Conservation (phyloP, 1,284 basidiomycete genomes). For the Pisolithus thermaeus region DNA sequence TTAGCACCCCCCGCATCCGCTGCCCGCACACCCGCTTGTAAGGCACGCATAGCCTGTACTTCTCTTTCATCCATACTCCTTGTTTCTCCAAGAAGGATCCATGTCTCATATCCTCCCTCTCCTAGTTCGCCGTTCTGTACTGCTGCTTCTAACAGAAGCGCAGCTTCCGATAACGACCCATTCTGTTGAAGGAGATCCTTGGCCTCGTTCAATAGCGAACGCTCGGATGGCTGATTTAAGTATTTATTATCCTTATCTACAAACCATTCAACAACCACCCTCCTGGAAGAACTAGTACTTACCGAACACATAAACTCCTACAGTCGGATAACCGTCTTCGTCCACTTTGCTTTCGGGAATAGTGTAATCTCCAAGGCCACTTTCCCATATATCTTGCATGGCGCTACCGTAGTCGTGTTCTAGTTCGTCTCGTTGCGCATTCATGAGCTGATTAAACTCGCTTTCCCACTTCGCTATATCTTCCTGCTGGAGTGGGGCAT, state of each 20-base stretch:
- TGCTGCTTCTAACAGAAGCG: constrained; percentile 81
- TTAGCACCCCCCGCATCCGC: constrained; percentile 59
- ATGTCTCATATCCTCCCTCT: constrained; percentile 82
- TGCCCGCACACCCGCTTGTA: constrained; percentile 60
- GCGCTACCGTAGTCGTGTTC: constrained; percentile 53
- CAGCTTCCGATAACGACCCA: constrained; percentile 82
- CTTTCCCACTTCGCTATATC: constrained; percentile 85
- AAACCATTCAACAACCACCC: constrained; percentile 7
- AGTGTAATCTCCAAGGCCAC: constrained; percentile 39
- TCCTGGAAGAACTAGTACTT: constrained; percentile 19
- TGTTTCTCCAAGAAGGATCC: constrained; percentile 91
- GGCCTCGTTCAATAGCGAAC: constrained; percentile 61
- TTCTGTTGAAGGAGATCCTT: constrained; percentile 73
- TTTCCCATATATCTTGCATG: constrained; percentile 62
- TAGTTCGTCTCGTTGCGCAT: constrained; percentile 55
- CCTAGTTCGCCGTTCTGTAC: constrained; percentile 76
- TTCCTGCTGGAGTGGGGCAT: constrained; percentile 50
- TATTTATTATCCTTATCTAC: constrained; percentile 70
- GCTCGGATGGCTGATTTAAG: constrained; percentile 43
- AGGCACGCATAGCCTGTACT: constrained; percentile 71
- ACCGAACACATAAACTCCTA: constrained; percentile 76
- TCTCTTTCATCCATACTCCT: constrained; percentile 96
- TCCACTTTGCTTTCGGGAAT: constrained; percentile 49
- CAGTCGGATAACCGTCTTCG: constrained; percentile 65
- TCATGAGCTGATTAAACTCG: constrained; percentile 80